Evolutionary conservation across 805 yeast genomes (phyloP), one percentile per base, ranked within the genome.

Genomic region (Cyberlindnera euphorbiae): DNA sequence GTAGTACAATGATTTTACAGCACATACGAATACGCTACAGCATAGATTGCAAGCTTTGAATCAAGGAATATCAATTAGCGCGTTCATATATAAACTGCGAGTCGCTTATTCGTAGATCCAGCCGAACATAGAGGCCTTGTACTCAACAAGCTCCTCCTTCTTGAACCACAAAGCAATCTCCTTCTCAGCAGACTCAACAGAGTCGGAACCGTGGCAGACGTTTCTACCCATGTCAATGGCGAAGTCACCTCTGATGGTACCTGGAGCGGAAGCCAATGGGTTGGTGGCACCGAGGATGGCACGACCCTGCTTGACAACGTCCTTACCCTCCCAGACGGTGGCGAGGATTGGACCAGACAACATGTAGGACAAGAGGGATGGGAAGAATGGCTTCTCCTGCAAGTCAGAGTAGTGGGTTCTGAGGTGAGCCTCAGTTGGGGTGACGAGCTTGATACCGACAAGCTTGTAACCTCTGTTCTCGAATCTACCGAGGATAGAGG

Each of bases 291-390:
- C 99, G 60, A 93, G 80, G 66, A 93, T 81, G 59, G 76, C 81
- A 75, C 99, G 84, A 67, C 98, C 98, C 69, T 86, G 95, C 76
- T 90, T 89, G 69, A 93, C 98, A 66, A 80, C 98, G 63, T 93
- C 97, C 77, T 89, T 93, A 71, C 99, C 99, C 73, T 93, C 97
- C 99, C 99, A 93, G 58, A 89, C 97, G 66, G 96, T 93, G 58
- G 98, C 98, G 59, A 90, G 79, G 56, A 93, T 83, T 64, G 99
- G 99, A 58, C 99, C 99, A 53, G 96, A 87, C 64, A 77, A 74
- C 99, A 93, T 94, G 86, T 89, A 89, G 51, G 87, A 75, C 63
- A 86, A 77, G 69, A 93, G 78, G 49, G 95, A 85, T 65, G 97
- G 96, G 90, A 89, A 93, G 78, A 93, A 93, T 60, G 97, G 95